Evolutionary conservation across 805 yeast species (phyloP), one percentile per base, ranked within the genome.

Genomic region (Kuraishia borneana): DNA sequence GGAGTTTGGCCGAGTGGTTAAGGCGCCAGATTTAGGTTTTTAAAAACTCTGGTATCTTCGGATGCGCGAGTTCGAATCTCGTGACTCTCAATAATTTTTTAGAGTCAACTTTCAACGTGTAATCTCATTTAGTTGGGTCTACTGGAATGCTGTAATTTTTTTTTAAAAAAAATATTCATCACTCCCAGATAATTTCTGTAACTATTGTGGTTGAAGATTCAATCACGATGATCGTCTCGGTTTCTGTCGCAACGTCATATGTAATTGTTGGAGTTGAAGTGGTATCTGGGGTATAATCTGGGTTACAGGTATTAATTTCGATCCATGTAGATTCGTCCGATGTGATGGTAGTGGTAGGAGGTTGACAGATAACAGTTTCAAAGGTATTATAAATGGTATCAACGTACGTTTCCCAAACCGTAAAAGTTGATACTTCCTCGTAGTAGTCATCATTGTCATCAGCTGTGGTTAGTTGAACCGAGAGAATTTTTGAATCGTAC

Each of bases 1-100:
- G 47, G 57, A 51, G 60, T 47, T 49, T 54, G 60, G 60, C 60
- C 60, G 60, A 54, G 60, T 51, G 60, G 60, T 54, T 54, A 54
- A 54, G 60, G 60, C 60, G 60, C 40, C 41, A 41, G 39, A 36
- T 41, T 41, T 41, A 41, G 44, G 44, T 35, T 27, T 13, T 33
- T 30, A 35, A 40, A 36, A 19, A 29, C 44, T 36, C 40, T 41
- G 41, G 42, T 41, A 36, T 39, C 44, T 38, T 38, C 36, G 39
- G 43, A 39, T 36, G 44, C 44, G 44, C 44, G 44, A 40, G 44
- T 41, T 41, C 44, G 44, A 41, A 41, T 39, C 44, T 40, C 44
- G 44, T 40, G 40, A 32, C 39, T 38, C 44, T 38, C 44, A 41
- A 49, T 25, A 39, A 31, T 30, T 28, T 34, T 34, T 34, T 19